Percentiles rank a stretch among this genome's conserved stretches.
Evolutionary conservation across 306 rosid species (phyloP).

Genomic region (Rosa rugosa): DNA sequence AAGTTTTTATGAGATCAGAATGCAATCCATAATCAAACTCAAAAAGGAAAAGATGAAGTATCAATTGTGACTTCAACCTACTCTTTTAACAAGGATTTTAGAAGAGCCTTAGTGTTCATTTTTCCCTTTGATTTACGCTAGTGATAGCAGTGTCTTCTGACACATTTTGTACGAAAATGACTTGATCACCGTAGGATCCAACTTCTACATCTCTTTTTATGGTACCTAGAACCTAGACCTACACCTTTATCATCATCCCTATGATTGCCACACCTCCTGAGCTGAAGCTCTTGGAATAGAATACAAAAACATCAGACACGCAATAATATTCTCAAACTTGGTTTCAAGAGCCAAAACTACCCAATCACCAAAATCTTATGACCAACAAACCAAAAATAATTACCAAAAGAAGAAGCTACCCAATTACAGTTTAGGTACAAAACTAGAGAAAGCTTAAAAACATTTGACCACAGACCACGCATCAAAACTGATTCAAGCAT

Average conservation of each 20-base stretch:
- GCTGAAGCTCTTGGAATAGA: background rate
- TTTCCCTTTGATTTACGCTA: background rate
- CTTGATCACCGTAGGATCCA: background rate
- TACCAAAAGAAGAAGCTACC: background rate
- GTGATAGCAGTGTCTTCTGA: background rate
- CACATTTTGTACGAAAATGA: background rate
- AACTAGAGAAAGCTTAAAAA: background rate
- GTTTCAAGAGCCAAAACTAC: background rate
- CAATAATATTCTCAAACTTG: too few species aligned
- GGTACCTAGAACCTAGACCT: background rate
- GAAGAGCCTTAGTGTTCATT: background rate
- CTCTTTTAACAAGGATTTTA: slow-evolving; percentile 5
- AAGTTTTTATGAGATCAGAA: background rate
- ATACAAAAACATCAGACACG: background rate
- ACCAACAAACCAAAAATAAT: background rate
- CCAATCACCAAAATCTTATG: background rate
- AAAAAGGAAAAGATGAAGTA: background rate
- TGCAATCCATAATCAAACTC: background rate
- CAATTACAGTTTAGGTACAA: background rate
- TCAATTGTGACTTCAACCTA: background rate
- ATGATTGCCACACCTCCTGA: background rate
- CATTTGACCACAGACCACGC: slow-evolving; percentile 20
- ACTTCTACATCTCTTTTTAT: background rate
- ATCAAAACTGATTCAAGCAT: slow-evolving; percentile 10
- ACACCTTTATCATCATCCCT: background rate